Evolutionary conservation across 768 basidiomycete species (phyloP).

Genomic region (Trametes elegans): DNA sequence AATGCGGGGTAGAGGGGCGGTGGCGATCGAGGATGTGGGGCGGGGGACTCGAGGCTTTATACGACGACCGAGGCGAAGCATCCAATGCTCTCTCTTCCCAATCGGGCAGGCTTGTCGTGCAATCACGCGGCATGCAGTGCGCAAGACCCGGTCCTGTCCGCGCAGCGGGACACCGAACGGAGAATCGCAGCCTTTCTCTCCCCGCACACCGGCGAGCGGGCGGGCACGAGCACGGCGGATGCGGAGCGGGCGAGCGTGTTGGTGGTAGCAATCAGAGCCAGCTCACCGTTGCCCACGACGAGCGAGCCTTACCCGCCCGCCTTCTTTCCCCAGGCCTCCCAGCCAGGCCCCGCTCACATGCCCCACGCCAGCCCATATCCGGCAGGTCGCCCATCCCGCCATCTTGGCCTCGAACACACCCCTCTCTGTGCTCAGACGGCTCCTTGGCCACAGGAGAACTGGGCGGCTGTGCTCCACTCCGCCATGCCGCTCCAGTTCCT

Average conservation of each 20-base stretch:
- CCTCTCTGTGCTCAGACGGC: neutral
- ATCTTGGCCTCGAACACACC: too few relatives aligned
- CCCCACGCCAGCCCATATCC: constrained; percentile 1
- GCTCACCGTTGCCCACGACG: neutral
- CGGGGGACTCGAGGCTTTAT: constrained; percentile 14
- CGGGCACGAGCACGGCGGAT: neutral
- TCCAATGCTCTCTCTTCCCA: constrained; percentile 8
- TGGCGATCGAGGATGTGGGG: constrained; percentile 11
- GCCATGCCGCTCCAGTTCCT: constrained; percentile 8
- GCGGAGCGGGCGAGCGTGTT: neutral
- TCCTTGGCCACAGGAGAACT: neutral
- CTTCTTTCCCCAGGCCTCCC: constrained; percentile 11
- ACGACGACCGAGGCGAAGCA: constrained; percentile 16
- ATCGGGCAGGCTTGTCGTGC: constrained; percentile 14
- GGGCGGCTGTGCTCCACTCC: neutral
- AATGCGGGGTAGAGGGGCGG: constrained; percentile 11
- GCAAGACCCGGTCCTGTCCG: constrained; percentile 18
- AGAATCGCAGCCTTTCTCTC: neutral
- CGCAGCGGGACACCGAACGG: constrained; percentile 17
- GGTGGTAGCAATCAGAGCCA: neutral
- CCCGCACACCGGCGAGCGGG: neutral
- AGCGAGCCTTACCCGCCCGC: constrained; percentile 6
- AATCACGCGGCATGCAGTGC: constrained; percentile 15
- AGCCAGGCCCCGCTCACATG: constrained; percentile 8
- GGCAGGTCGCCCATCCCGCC: neutral